These are phyloP conservation scores for Candida methanosorbosa DNA, from an alignment of 805 yeast genomes.

Conservation along the genomic window DNA sequence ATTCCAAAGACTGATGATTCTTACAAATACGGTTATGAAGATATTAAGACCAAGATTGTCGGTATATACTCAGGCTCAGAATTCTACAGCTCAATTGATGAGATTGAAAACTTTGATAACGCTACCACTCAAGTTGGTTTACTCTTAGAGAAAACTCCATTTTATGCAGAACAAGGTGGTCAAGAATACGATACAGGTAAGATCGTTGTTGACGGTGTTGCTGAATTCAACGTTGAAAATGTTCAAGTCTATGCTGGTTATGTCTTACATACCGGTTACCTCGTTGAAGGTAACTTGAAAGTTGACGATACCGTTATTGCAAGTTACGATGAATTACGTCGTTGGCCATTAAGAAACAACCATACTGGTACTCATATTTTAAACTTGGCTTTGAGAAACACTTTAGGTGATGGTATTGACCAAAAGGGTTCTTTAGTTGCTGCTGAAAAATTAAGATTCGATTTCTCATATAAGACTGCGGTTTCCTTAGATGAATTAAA, in stretches of 20 bases:
- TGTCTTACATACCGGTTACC: conserved; percentile 86
- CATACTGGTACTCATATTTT: conserved; percentile 97
- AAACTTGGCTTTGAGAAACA: conserved; percentile 80
- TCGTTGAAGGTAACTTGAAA: conserved; percentile 66
- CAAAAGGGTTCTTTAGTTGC: conserved; percentile 97
- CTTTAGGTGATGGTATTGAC: conserved; percentile 80
- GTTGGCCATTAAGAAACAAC: conserved; percentile 95
- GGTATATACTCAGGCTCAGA: conserved; percentile 61
- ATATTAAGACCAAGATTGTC: conserved; percentile 59
- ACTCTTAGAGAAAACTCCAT: conserved; percentile 81
- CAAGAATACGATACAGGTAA: conserved; percentile 96
- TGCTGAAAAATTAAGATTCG: conserved; percentile 91
- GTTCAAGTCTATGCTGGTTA: conserved; percentile 93
- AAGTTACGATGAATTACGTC: conserved; percentile 83
- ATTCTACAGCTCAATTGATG: conserved; percentile 41
- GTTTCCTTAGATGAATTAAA: conserved; percentile 62
- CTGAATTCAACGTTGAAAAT: conserved; percentile 85
- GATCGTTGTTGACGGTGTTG: conserved; percentile 76
- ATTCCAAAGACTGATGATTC: conserved; percentile 80
- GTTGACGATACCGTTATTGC: conserved; percentile 72
- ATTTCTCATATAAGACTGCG: conserved; percentile 89
- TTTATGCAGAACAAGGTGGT: conserved; percentile 99
- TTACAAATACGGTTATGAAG: conserved; percentile 65
- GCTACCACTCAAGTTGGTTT: conserved; percentile 50
- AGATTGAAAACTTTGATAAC: conserved; percentile 21